Evolutionary conservation across 176 grass and related monocot genomes (phyloP).

Genomic region (Carex parvula): DNA sequence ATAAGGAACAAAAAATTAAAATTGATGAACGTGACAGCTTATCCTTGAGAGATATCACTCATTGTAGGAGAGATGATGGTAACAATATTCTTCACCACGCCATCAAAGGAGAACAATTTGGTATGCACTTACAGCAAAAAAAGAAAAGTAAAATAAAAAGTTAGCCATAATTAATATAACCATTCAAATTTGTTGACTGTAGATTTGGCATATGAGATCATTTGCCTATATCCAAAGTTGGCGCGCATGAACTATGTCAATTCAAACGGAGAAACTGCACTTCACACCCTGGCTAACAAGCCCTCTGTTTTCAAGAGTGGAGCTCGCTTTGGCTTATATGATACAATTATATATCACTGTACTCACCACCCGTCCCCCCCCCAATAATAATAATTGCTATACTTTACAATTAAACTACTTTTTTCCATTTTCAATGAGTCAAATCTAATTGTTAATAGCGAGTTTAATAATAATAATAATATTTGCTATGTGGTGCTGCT

Average conservation of each 20-base stretch:
- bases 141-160: background rate
- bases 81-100: background rate
- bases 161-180: background rate
- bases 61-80: background rate
- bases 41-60: background rate
- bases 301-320: constrained; percentile 22
- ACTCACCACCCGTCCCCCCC: too few species aligned
- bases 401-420: too few species aligned
- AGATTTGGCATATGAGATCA: constrained; percentile 10
- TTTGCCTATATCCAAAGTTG: background rate
- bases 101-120: background rate
- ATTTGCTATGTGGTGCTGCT: too few species aligned
- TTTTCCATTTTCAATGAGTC: background rate
- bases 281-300: constrained; percentile 15
- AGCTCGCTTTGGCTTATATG: background rate
- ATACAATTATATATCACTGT: constrained; percentile 2
- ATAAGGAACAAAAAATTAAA: rapidly evolving
- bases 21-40: background rate
- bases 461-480: background rate
- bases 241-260: background rate
- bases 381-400: too few species aligned
- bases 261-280: background rate
- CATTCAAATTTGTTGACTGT: background rate
- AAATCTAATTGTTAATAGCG: too few species aligned
- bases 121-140: background rate